Base-by-base conservation (phyloP, 2,329 filamentous ascomycete genomes). In the Phialophora verrucosa region DNA sequence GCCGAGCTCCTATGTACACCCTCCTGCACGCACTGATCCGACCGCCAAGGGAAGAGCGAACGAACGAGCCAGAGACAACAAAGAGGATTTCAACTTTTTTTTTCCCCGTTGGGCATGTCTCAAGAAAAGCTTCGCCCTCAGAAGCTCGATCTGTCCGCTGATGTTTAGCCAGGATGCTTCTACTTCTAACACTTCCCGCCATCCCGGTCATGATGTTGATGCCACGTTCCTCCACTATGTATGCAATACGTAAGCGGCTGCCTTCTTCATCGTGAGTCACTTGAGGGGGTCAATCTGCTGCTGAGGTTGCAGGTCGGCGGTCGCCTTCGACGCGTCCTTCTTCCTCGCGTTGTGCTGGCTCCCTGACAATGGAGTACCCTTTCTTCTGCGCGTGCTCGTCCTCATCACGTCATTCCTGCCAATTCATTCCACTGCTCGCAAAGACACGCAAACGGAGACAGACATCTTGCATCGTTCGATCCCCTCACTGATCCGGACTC, bases 51-150 rank as follows among this genome's bases (percentile, higher is more conserved):
- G 12, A 42, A 42, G 14, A 42, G 6, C 14, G 35, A 42, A 17
- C 14, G 35, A 42, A 42, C 35, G 35, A 42, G 17, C 12, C 4
- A 14, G 14, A 11, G n/a, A 44, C 17, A 44, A n/a, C 1, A n/a
- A 8, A 12, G 23, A 29, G n/a, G 23, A 53, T 53, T 53, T 53
- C 49, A 53, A 53, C 49, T 53, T 53, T 53, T 53, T 51, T 53
- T 53, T 31, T 2, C 29, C 29, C 27, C 20, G 10, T 25, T 53
- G 49, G 27, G 49, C 20, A 12, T 53, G 23, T 17, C 38, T 44
- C 38, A n/a, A n/a, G 38, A 44, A 44, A n/a, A 44, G 49, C 49
- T 53, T 12, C 49, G 17, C 14, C 14, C 20, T 29, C 23, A 5
- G 49, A 29, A 53, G 20, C 49, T 53, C 49, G 17, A 44, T 44